A percentile compares a stretch with the other conserved stretches of the same genome.
Evolutionary conservation across 2,329 filamentous ascomycete genomes (phyloP).

Genomic region (Claviceps pazoutovae): DNA sequence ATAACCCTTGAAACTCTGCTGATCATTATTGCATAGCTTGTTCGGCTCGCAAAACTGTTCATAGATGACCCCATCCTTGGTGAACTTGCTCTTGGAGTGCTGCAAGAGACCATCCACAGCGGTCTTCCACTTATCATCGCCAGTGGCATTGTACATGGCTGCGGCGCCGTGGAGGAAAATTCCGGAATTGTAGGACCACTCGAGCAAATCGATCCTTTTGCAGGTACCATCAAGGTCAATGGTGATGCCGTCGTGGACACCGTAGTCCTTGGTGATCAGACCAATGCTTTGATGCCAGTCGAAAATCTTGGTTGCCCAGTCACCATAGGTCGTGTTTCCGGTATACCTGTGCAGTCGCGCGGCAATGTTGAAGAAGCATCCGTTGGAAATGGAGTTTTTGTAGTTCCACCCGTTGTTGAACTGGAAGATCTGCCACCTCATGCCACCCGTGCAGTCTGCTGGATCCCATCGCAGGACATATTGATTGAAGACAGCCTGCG

Average conservation of each 20-base stretch:
- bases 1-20: constrained; percentile 65
- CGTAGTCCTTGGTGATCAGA: constrained; percentile 41
- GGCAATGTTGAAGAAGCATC: constrained; percentile 55
- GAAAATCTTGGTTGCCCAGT: constrained; percentile 61
- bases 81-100: constrained; percentile 38
- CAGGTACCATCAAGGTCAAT: constrained; percentile 29
- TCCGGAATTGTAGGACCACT: constrained; percentile 60
- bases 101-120: constrained; percentile 45
- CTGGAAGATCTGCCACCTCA: constrained; percentile 76
- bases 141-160: constrained; percentile 50
- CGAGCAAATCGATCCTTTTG: constrained; percentile 37
- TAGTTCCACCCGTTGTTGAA: constrained; percentile 60
- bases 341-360: constrained; percentile 66
- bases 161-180: constrained; percentile 48
- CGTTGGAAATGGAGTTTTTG: constrained; percentile 56
- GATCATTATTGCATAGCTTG: constrained; percentile 52
- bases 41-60: constrained; percentile 53
- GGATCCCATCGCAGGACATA: constrained; percentile 59
- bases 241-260: constrained; percentile 37
- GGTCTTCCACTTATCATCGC: constrained; percentile 37
- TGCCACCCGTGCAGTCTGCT: constrained; percentile 50
- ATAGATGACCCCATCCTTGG: constrained; percentile 37
- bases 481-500: constrained; percentile 68
- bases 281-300: constrained; percentile 45
- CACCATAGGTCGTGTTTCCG: constrained; percentile 60